Evolutionary conservation across 106 monocot genomes (phyloP), one percentile per base, ranked within the genome.

Genomic region (Ottelia alismoides): DNA sequence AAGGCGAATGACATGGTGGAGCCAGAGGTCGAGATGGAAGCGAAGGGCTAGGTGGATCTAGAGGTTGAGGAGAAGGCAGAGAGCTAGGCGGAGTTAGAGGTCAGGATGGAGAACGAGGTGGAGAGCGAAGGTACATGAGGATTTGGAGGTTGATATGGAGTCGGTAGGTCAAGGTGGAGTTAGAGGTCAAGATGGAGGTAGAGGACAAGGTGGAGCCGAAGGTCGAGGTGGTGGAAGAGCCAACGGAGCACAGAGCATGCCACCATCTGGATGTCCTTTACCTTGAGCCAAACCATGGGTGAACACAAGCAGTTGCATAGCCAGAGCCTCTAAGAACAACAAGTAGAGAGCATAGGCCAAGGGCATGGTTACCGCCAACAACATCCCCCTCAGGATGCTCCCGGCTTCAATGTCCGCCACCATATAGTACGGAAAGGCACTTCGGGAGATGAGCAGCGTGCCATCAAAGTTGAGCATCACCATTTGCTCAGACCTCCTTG

Each of bases 381-480:
- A 16, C 11, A 62, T 18, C 11, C 50, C 74, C 19, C 74, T 45
- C 0, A 69, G 58, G 44, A 68, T 57, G 25, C 67, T 46, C 2
- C 74, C 74, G 30, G 64, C 74, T 40, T 74, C 74, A 2, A 74
- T 18, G 6, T 68, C 74, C 1, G 69, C 57, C 25, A 74, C 63
- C 74, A 74, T 47, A 68, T 55, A 74, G 68, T 74, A 74, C 22
- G 74, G 68, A 51, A 74, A 74, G 3, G 68, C 68, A 46, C 74
- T 69, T 9, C 58, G 50, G 3, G 63, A 68, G 0, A 63, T 31
- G 11, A 74, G 57, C 16, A 74, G 74, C 3, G 61, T 69, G 23
- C 74, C 74, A 28, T 74, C 74, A 3, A 74, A 57, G 22, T 69
- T 62, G 22, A 68, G 68, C 2, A 56, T 61, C 46, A 69, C 74